Conservation (phyloP, 202 grass and related monocot species). For the Dendrocalamus latiflorus region DNA sequence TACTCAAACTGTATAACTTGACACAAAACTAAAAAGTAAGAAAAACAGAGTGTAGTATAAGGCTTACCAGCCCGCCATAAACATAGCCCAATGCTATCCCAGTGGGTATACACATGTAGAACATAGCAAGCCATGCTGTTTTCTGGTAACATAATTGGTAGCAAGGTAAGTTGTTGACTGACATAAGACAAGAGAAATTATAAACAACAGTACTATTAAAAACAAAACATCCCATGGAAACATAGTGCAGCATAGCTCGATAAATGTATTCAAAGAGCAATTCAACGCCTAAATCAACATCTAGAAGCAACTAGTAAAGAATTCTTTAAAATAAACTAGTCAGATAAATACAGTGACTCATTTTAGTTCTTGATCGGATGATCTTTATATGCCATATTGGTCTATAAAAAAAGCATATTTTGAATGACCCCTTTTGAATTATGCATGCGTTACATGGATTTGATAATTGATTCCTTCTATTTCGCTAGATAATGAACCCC, state of each 20-base stretch:
- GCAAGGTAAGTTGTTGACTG: slow-evolving; percentile 20
- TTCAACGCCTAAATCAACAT: background rate
- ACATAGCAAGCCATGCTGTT: slow-evolving; percentile 93
- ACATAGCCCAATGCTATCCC: slow-evolving; percentile 96
- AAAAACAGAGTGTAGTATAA: slow-evolving; percentile 24
- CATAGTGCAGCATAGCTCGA: slow-evolving; percentile 5
- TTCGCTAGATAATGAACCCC: background rate
- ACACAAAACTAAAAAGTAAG: slow-evolving; percentile 14
- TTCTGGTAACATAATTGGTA: slow-evolving; percentile 58
- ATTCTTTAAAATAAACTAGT: background rate
- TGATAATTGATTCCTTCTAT: background rate
- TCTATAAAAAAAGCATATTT: background rate
- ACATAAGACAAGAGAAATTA: background rate
- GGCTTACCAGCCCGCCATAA: slow-evolving; percentile 89
- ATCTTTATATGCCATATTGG: background rate
- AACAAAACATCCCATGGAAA: background rate
- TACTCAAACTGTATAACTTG: slow-evolving; percentile 5
- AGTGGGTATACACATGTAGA: slow-evolving; percentile 99
- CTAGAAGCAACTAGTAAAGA: background rate
- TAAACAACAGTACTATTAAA: background rate
- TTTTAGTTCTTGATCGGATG: background rate
- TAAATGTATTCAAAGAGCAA: slow-evolving; percentile 4
- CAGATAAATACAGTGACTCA: background rate
- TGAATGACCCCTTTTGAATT: background rate
- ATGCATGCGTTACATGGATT: background rate